Percentiles rank a stretch among this genome's conserved stretches.
Conservation (phyloP, 768 basidiomycete species). For the Flagelloscypha sp. region DNA sequence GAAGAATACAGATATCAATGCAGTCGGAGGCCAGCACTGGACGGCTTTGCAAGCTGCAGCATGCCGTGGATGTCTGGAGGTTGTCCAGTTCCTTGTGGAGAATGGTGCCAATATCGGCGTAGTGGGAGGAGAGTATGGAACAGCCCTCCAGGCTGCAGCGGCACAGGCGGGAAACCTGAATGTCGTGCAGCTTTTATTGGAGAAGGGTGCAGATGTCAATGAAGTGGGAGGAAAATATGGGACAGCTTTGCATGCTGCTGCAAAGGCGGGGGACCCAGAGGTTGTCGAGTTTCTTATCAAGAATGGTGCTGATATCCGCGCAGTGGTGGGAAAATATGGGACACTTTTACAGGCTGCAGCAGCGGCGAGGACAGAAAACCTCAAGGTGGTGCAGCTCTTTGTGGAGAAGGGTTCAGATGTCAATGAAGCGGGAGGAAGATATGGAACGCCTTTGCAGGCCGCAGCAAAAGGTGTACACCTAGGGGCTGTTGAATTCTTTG, state of each 20-base stretch:
- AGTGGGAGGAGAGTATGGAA: background rate
- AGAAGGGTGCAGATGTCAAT: slow-evolving; percentile 6
- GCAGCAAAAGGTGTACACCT: background rate
- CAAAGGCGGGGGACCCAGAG: background rate
- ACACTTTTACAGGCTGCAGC: slow-evolving; percentile 2
- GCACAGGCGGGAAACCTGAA: background rate
- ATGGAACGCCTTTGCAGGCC: background rate
- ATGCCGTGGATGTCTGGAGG: too few species aligned
- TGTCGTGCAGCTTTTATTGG: background rate
- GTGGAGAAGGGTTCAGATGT: slow-evolving; percentile 6
- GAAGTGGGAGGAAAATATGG: too few species aligned
- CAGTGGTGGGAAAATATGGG: background rate
- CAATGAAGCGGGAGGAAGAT: slow-evolving; percentile 3
- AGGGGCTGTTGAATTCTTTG: slow-evolving; percentile 1
- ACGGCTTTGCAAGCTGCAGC: too few species aligned
- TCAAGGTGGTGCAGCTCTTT: slow-evolving; percentile 4
- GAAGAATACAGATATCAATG: too few species aligned
- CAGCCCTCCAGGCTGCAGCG: slow-evolving; percentile 3
- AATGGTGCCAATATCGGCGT: slow-evolving; percentile 2
- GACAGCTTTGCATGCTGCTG: slow-evolving; percentile 5
- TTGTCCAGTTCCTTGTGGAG: too few species aligned
- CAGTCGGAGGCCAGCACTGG: too few species aligned
- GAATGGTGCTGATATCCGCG: slow-evolving; percentile 1
- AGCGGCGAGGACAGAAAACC: background rate
- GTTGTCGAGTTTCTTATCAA: slow-evolving; percentile 3